These are phyloP conservation scores for Cadophora luteo-olivacea DNA, from an alignment of 2,329 filamentous ascomycete genomes.

Conservation along the genomic window DNA sequence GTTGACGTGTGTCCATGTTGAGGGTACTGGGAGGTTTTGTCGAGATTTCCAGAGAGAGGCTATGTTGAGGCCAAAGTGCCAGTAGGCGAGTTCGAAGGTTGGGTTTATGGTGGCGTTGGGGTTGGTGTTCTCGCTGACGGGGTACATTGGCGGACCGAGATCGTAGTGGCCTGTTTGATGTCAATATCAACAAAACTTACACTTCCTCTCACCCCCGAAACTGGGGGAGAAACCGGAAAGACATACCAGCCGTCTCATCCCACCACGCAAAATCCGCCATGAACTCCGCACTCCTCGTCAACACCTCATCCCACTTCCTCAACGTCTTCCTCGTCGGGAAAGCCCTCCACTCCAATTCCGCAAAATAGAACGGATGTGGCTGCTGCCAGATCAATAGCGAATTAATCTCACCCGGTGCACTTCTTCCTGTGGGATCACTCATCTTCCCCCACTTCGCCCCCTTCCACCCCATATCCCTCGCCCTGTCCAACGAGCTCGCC, in stretches of 20 bases:
- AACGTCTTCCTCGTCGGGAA: slow-evolving; percentile 53
- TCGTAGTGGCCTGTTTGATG: slow-evolving; percentile 51
- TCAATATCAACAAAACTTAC: not conserved
- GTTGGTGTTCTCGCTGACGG: slow-evolving; percentile 62
- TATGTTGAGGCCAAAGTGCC: slow-evolving; percentile 63
- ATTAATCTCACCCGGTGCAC: slow-evolving; percentile 66
- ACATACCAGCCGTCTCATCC: slow-evolving; percentile 54
- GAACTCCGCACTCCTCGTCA: slow-evolving; percentile 61
- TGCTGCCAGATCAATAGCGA: slow-evolving; percentile 68
- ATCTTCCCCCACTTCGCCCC: slow-evolving; percentile 59
- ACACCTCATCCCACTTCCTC: slow-evolving; percentile 57
- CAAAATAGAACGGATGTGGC: slow-evolving; percentile 66
- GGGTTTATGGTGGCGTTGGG: slow-evolving; percentile 63
- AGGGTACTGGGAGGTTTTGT: slow-evolving; percentile 47
- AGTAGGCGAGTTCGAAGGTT: slow-evolving; percentile 65
- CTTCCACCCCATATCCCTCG: slow-evolving; percentile 45
- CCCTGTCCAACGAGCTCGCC: slow-evolving; percentile 43
- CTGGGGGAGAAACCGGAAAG: not conserved
- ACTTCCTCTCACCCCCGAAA: not conserved
- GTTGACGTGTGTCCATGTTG: slow-evolving; percentile 1
- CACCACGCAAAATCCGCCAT: slow-evolving; percentile 64
- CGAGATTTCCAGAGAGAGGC: slow-evolving; percentile 59
- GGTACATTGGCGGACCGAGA: slow-evolving; percentile 58
- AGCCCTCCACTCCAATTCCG: slow-evolving; percentile 59
- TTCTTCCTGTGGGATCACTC: slow-evolving; percentile 61